Conservation (phyloP, 371 early-diverging fungal species). For the Mucor lusitanicus region DNA sequence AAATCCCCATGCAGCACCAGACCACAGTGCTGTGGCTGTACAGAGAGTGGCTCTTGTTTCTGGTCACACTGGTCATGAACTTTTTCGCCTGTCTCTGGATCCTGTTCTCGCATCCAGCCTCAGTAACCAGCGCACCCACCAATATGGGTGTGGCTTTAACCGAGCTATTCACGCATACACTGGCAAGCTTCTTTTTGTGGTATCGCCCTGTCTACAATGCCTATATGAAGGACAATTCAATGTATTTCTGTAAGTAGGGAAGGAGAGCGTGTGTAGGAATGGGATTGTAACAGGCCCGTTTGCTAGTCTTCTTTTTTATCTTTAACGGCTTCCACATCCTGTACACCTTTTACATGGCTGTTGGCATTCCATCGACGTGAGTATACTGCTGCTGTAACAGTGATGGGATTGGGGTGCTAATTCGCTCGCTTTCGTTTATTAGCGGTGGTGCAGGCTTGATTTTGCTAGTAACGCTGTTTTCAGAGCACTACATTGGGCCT, state of each 20-base stretch:
- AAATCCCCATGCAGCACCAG: conserved; percentile 74
- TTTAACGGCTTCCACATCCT: conserved; percentile 87
- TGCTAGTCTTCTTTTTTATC: conserved; percentile 79
- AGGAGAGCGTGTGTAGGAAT: background rate
- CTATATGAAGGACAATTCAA: conserved; percentile 84
- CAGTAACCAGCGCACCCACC: conserved; percentile 68
- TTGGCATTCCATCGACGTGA: conserved; percentile 80
- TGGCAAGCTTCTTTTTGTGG: conserved; percentile 85
- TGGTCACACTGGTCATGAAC: conserved; percentile 76
- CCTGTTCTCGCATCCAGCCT: conserved; percentile 65
- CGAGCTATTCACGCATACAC: conserved; percentile 76
- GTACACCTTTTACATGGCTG: conserved; percentile 81
- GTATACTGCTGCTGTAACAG: too few species aligned
- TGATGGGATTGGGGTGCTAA: too few species aligned
- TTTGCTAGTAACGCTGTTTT: conserved; percentile 70
- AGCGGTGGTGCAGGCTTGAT: conserved; percentile 87
- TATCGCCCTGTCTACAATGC: conserved; percentile 90
- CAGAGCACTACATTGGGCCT: conserved; percentile 68
- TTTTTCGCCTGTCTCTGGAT: conserved; percentile 76
- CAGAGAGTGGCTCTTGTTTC: conserved; percentile 77
- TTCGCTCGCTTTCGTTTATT: background rate
- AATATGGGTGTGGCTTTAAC: conserved; percentile 80
- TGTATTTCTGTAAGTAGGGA: conserved; percentile 74
- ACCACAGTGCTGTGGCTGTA: conserved; percentile 68
- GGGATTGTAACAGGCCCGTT: background rate